These are phyloP conservation scores for Xylaria sp. DNA, from an alignment of 2,329 filamentous ascomycete genomes.

Conservation along the genomic window DNA sequence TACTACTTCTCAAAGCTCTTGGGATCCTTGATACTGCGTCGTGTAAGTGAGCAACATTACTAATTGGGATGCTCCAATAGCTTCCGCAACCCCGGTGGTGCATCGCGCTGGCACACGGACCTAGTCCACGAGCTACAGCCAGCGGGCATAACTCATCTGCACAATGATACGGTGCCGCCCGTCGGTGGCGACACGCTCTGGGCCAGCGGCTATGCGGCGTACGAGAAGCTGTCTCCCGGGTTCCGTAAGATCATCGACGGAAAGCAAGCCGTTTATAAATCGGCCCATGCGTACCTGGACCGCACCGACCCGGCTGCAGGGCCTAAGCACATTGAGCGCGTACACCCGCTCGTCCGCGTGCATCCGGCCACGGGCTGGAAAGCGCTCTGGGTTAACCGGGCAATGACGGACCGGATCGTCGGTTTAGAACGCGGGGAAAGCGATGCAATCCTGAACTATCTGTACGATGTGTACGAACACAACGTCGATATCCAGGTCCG, in stretches of 20 bases:
- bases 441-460: conserved; percentile 72
- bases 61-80: not conserved
- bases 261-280: conserved; percentile 70
- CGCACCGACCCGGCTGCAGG: conserved; percentile 69
- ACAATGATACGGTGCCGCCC: conserved; percentile 74
- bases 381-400: conserved; percentile 75
- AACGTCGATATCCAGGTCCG: conserved; percentile 78
- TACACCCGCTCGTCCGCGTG: conserved; percentile 75
- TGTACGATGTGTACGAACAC: conserved; percentile 75
- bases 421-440: conserved; percentile 76
- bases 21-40: no score
- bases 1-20: no score
- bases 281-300: conserved; percentile 75
- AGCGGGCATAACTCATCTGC: conserved; percentile 75
- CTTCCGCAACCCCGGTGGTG: conserved; percentile 75
- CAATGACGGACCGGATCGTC: conserved; percentile 75
- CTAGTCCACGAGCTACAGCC: conserved; percentile 78
- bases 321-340: conserved; percentile 73
- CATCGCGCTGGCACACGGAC: conserved; percentile 76
- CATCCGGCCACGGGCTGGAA: conserved; percentile 82
- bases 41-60: not conserved
- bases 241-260: conserved; percentile 79
- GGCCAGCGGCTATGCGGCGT: conserved; percentile 76
- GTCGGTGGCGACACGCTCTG: conserved; percentile 78
- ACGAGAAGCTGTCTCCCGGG: conserved; percentile 76